Evolutionary conservation across 108 stramenopile genomes (phyloP).

Genomic region (Aureococcus anophagefferens): DNA sequence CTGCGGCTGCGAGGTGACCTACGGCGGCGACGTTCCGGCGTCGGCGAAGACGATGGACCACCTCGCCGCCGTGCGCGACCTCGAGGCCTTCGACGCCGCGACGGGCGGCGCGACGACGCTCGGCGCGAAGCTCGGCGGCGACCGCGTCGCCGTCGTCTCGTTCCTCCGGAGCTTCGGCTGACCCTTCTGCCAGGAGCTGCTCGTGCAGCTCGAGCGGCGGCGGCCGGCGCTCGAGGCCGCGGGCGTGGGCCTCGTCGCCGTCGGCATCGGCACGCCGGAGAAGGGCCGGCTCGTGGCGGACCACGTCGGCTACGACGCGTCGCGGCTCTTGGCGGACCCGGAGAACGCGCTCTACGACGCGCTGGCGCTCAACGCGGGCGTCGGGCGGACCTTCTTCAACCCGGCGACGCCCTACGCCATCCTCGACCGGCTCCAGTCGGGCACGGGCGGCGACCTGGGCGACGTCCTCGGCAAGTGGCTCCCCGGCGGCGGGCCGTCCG

Average conservation of each 20-base stretch:
- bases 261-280: not conserved
- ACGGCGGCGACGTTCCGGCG: not conserved
- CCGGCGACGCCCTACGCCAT: not conserved
- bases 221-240: not conserved
- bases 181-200: slow-evolving; percentile 1
- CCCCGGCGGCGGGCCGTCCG: too few species aligned
- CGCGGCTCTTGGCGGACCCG: not conserved
- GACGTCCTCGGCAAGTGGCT: not conserved
- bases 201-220: not conserved
- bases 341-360: not conserved
- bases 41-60: not conserved
- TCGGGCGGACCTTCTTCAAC: not conserved
- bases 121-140: not conserved
- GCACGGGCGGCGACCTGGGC: not conserved
- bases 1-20: not conserved
- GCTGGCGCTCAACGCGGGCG: not conserved
- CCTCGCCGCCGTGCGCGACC: not conserved
- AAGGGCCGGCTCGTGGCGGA: not conserved
- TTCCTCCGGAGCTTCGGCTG: not conserved
- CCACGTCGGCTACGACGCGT: not conserved
- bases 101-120: not conserved
- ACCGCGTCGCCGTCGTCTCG: not conserved
- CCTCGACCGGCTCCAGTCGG: not conserved
- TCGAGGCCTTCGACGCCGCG: not conserved
- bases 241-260: not conserved